These are phyloP conservation scores for Schoenoplectus triqueter DNA, from an alignment of 202 grass and related monocot species.

Conservation along the genomic window DNA sequence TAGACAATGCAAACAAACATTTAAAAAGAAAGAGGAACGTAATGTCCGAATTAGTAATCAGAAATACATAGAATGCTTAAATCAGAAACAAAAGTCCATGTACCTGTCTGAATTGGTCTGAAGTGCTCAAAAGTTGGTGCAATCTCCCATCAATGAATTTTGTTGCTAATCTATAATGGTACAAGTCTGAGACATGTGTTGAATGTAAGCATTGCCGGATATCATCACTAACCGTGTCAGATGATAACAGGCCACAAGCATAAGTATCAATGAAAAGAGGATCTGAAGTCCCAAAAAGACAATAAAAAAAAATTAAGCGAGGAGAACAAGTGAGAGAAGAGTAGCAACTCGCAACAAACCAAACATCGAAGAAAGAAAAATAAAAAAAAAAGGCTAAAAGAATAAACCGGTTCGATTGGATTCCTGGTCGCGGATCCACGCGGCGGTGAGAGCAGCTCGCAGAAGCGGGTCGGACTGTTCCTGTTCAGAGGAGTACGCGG, in stretches of 20 bases:
- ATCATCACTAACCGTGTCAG: conserved; percentile 36
- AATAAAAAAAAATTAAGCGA: conserved; percentile 35
- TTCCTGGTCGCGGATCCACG: conserved; percentile 67
- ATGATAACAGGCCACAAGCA: conserved; percentile 69
- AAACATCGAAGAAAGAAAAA: conserved; percentile 17
- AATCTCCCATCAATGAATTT: conserved; percentile 86
- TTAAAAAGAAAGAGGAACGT: not conserved
- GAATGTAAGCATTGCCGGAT: conserved; percentile 37
- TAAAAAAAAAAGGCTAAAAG: not conserved
- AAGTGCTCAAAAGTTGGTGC: conserved; percentile 54
- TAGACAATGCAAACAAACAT: not conserved
- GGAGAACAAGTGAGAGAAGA: not conserved
- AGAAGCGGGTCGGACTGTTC: conserved; percentile 59
- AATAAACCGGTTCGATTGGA: conserved; percentile 58
- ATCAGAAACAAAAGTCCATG: conserved; percentile 48
- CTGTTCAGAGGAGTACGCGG: not conserved
- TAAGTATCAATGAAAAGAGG: conserved; percentile 90
- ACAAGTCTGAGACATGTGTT: conserved; percentile 29
- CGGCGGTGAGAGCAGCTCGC: conserved; percentile 48
- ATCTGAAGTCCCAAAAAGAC: conserved; percentile 51
- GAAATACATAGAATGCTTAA: not conserved
- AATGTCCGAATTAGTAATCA: not conserved
- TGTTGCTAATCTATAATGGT: conserved; percentile 64
- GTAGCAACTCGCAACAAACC: not conserved
- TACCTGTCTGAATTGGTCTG: conserved; percentile 81